Conservation (phyloP, 2,329 filamentous ascomycete species). For the Ambrosiella xylebori region DNA sequence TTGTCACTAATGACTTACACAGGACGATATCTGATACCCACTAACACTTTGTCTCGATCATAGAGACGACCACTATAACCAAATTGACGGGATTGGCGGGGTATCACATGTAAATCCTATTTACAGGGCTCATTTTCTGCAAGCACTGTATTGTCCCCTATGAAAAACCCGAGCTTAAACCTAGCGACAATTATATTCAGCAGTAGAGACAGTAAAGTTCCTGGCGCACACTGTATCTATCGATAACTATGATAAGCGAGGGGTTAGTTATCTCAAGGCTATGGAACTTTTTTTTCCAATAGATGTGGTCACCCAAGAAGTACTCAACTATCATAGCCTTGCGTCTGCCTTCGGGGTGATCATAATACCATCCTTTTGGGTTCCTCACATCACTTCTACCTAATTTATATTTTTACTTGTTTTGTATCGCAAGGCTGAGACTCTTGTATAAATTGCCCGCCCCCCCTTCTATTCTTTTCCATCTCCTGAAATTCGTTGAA, state of each 20-base stretch:
- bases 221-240: conserved; percentile 4
- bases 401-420: neutral
- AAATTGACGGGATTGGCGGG: neutral
- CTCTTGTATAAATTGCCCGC: neutral
- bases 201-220: neutral
- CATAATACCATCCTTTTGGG: neutral
- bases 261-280: conserved; percentile 9
- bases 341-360: conserved; percentile 1
- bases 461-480: neutral
- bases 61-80: neutral
- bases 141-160: neutral
- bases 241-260: conserved; percentile 9
- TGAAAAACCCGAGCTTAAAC: neutral
- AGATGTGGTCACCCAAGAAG: neutral
- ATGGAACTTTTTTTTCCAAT: conserved; percentile 10
- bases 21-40: too few relatives aligned
- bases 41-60: neutral
- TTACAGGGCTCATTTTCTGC: neutral
- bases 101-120: neutral
- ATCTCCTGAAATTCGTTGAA: conserved; percentile 6
- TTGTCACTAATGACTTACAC: neutral
- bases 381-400: neutral
- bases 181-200: neutral
- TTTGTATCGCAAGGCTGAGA: neutral
- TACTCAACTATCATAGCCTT: conserved; percentile 6